A percentile compares a stretch with the other conserved stretches of the same genome.
Evolutionary conservation across 306 rosid species (phyloP).

Genomic region (Notholithocarpus densiflorus): DNA sequence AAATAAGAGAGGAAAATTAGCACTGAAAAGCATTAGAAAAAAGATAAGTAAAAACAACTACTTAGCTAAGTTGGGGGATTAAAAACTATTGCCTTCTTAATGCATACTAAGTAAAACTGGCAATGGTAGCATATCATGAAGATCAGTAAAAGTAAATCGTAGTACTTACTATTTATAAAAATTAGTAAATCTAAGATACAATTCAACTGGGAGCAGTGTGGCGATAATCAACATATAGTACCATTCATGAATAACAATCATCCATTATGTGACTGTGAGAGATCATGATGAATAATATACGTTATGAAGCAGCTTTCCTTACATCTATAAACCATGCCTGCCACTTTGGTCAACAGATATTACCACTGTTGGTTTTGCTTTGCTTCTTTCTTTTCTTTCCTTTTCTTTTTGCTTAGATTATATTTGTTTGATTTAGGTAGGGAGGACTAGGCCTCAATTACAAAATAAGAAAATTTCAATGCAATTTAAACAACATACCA

Average conservation of each 20-base stretch:
- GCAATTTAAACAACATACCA: background rate
- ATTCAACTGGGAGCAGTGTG: background rate
- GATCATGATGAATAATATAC: background rate
- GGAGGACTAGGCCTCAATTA: background rate
- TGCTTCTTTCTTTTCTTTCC: background rate
- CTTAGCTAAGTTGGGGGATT: background rate
- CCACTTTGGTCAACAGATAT: too few relatives aligned
- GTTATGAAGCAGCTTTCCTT: background rate
- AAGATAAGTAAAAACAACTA: background rate
- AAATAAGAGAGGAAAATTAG: background rate
- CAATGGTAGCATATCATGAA: background rate
- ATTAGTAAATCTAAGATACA: background rate
- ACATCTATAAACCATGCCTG: background rate
- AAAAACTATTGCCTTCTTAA: background rate
- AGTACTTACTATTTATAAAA: background rate
- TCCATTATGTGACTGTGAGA: background rate
- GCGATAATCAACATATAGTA: background rate
- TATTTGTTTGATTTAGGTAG: background rate
- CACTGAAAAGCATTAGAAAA: background rate
- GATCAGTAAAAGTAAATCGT: background rate
- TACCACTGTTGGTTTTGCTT: background rate
- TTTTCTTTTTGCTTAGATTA: background rate
- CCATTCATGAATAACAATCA: background rate
- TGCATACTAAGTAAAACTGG: background rate
- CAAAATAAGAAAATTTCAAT: background rate